Evolutionary conservation across 805 yeast genomes (phyloP).

Genomic region (Jamesozyma jinghongensis): DNA sequence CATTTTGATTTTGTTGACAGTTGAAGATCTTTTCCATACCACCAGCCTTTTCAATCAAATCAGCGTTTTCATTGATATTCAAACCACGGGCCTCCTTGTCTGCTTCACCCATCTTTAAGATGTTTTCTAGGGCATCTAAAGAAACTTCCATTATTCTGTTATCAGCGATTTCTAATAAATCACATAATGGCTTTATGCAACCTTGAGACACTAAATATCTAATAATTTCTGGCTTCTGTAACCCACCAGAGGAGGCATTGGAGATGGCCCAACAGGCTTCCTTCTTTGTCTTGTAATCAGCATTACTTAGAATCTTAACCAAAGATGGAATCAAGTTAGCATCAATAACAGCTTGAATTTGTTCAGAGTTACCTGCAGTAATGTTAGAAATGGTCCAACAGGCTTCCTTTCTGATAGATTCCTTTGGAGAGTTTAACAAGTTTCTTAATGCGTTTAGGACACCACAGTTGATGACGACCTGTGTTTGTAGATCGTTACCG

Average conservation of each 20-base stretch:
- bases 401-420: conserved; percentile 90
- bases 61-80: conserved; percentile 74
- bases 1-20: conserved; percentile 86
- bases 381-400: conserved; percentile 98
- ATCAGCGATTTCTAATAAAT: conserved; percentile 79
- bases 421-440: conserved; percentile 75
- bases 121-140: conserved; percentile 88
- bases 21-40: conserved; percentile 95
- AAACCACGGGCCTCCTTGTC: conserved; percentile 72
- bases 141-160: conserved; percentile 89
- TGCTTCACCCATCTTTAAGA: conserved; percentile 86
- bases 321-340: conserved; percentile 88
- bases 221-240: conserved; percentile 85
- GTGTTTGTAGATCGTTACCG: conserved; percentile 93
- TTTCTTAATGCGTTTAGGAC: conserved; percentile 79
- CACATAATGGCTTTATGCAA: conserved; percentile 95
- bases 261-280: conserved; percentile 99
- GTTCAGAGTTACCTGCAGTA: conserved; percentile 93
- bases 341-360: conserved; percentile 94
- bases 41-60: conserved; percentile 94
- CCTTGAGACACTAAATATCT: conserved; percentile 90
- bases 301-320: conserved; percentile 66
- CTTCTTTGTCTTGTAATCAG: conserved; percentile 92
- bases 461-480: conserved; percentile 86
- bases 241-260: conserved; percentile 94